Evolutionary conservation across 2,329 filamentous ascomycete species (phyloP).

Genomic region (Colletotrichum sp.): DNA sequence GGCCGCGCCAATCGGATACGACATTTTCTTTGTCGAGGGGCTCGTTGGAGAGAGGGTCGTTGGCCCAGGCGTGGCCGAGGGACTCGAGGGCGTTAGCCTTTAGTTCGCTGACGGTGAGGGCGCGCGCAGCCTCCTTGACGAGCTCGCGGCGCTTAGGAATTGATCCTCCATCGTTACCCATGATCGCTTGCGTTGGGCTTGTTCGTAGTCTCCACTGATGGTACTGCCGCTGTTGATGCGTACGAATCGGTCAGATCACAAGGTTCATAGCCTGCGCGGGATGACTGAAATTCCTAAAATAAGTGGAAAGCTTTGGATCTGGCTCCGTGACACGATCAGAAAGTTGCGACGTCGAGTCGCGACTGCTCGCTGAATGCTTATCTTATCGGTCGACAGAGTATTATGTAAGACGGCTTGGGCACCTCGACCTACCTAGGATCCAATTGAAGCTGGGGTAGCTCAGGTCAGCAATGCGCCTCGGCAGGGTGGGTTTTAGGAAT

Average conservation of each 20-base stretch:
- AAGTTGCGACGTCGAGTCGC: background rate
- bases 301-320: background rate
- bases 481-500: background rate
- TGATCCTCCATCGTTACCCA: conserved; percentile 98
- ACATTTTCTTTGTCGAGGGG: conserved; percentile 72
- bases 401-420: background rate
- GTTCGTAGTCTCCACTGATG: background rate
- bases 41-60: conserved; percentile 84
- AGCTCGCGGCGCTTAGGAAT: conserved; percentile 96
- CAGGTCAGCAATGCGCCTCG: background rate
- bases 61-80: conserved; percentile 84
- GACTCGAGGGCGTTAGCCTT: conserved; percentile 89
- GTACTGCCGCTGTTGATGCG: background rate
- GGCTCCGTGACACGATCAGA: background rate
- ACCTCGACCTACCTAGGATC: background rate
- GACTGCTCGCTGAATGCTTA: background rate
- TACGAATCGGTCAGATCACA: background rate
- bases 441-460: background rate
- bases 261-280: background rate
- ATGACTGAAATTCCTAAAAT: background rate
- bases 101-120: conserved; percentile 81
- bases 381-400: background rate
- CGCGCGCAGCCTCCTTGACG: conserved; percentile 88
- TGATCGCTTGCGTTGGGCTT: conserved; percentile 38
- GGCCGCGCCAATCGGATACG: conserved; percentile 84